Evolutionary conservation across 306 rosid species (phyloP), one percentile per base, ranked within the genome.

Genomic region (Clitoria ternatea): DNA sequence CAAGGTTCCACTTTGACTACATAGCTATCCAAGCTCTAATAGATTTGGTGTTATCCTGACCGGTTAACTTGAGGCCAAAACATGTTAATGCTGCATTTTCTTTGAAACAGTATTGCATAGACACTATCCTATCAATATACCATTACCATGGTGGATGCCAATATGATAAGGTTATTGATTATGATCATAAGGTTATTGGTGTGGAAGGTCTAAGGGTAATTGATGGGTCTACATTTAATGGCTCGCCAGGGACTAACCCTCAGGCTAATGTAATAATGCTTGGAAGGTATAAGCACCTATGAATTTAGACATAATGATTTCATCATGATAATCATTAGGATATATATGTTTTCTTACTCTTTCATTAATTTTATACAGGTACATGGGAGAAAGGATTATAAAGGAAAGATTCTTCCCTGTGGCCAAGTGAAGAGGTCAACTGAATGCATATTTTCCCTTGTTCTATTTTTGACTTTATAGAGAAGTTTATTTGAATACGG

Each of bases 111-210:
- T 91, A 77, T 48, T 91, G 96, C 78, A 82, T 68, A 17, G 96
- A 91, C 78, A 91, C 92, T 8, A 89, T 88, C 20, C 56, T 88
- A 79, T 83, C 88, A 56, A 88, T 91, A 52, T 88, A 89, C 89
- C 96, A 91, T 79, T 88, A 83, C 74, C 97, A 91, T 83, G 96
- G 97, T 37, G 97, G 96, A 3, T 89, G 96, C 27, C 93, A 76
- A 79, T 18, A 64, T 68, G 88, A 85, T 27, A 83, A 67, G 55
- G 97, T 91, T 45, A 85, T 91, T 60, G 90, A 89, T 68, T 69
- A 37, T 65, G 71, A 84, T 32, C 83, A 87, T 49, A 87, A 82
- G 60, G 93, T 87, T 47, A 30, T 74, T 33, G 93, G 97, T 35
- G 88, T 89, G 17, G 88, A 82, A 62, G 74, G 81, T 45, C 60